Conservation (phyloP, 2,329 filamentous ascomycete genomes). For the Cadophora malorum region DNA sequence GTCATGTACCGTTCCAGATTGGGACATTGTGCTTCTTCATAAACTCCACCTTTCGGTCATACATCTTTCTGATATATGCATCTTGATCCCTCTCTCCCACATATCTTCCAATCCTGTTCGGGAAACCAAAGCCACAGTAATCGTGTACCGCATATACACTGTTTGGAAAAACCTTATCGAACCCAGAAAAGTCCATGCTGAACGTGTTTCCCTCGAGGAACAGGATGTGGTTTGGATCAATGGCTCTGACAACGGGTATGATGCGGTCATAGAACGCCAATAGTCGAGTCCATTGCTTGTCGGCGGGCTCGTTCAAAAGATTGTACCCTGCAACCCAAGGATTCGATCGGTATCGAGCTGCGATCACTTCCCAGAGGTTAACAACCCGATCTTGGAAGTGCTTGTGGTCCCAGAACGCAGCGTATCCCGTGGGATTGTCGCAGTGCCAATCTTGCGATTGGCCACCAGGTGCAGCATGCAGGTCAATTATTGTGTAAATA, state of each 20-base stretch:
- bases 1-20: background rate
- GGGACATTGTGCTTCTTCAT: background rate
- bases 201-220: background rate
- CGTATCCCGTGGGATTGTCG: background rate
- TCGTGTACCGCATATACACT: background rate
- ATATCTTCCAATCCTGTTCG: background rate
- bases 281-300: conserved; percentile 7
- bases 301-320: conserved; percentile 5
- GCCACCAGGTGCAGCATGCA: background rate
- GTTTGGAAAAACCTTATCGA: background rate
- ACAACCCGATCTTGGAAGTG: conserved; percentile 5
- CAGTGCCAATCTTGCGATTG: background rate
- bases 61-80: background rate
- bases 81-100: background rate
- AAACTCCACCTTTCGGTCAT: background rate
- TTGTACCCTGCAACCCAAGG: conserved; percentile 4
- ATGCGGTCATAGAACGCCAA: background rate
- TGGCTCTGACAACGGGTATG: background rate
- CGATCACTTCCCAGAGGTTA: conserved; percentile 7
- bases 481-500: background rate
- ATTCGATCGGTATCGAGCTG: conserved; percentile 1
- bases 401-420: conserved; percentile 2
- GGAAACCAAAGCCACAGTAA: background rate
- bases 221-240: background rate
- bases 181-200: background rate